Conservation (phyloP, 2,329 filamentous ascomycete genomes). For the Fusarium tuaranense region DNA sequence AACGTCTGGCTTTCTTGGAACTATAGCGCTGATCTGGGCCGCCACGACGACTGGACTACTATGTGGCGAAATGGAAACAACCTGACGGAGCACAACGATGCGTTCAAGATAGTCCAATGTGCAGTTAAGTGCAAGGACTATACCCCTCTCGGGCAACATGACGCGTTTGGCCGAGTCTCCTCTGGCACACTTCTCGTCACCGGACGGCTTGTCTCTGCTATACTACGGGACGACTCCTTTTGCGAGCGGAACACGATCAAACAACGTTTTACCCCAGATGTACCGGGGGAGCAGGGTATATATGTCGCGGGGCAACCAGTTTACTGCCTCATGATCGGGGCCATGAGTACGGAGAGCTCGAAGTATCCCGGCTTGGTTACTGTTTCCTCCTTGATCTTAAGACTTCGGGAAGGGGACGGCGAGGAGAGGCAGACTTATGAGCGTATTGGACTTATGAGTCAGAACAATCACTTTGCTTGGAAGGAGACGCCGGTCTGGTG, state of each 20-base stretch:
- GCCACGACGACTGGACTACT: neutral
- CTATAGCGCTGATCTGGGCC: neutral
- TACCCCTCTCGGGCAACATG: neutral
- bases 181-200: neutral
- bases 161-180: neutral
- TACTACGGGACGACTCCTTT: neutral
- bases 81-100: neutral
- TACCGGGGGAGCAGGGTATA: neutral
- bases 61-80: neutral
- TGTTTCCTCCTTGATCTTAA: neutral
- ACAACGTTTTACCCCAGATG: neutral
- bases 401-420: neutral
- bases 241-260: neutral
- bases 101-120: neutral
- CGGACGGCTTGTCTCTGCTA: neutral
- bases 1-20: neutral
- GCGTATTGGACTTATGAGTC: neutral
- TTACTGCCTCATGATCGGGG: neutral
- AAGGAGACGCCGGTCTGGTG: neutral
- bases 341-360: neutral
- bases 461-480: neutral
- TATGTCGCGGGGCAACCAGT: neutral
- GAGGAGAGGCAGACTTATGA: neutral
- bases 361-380: neutral
- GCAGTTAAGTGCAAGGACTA: neutral